Conservation (phyloP, 257 asterid species). For the Fraxinus quadrangulata region DNA sequence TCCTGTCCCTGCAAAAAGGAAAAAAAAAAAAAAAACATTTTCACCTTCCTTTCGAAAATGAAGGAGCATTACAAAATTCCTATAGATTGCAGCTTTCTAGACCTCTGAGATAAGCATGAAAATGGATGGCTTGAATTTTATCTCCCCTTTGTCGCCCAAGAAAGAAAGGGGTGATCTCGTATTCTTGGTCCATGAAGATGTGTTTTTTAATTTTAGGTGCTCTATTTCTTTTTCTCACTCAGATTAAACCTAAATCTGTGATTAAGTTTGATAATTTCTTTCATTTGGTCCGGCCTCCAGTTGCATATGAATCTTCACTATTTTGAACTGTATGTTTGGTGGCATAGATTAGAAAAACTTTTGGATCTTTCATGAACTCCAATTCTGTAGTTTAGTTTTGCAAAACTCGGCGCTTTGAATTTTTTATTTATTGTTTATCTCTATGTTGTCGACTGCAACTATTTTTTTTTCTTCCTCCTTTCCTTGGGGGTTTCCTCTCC, state of each 20-base stretch:
- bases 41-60: not conserved
- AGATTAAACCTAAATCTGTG: not conserved
- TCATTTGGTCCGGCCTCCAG: not conserved
- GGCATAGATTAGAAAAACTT: not conserved
- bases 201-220: not conserved
- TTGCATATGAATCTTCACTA: not conserved
- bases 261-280: not conserved
- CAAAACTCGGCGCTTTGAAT: not conserved
- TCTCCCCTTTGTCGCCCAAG: not conserved
- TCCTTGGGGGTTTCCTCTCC: not conserved
- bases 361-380: not conserved
- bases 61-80: not conserved
- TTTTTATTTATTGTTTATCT: not conserved
- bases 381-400: not conserved
- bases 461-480: not conserved
- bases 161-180: not conserved
- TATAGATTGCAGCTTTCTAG: not conserved
- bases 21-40: too few species aligned
- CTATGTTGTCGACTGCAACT: too few species aligned
- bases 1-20: not conserved
- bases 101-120: not conserved
- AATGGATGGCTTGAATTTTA: not conserved
- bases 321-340: not conserved
- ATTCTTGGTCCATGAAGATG: not conserved
- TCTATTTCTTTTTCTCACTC: not conserved